These are phyloP conservation scores for Solanum tacnaense DNA, from an alignment of 257 asterid species.

Conservation along the genomic window DNA sequence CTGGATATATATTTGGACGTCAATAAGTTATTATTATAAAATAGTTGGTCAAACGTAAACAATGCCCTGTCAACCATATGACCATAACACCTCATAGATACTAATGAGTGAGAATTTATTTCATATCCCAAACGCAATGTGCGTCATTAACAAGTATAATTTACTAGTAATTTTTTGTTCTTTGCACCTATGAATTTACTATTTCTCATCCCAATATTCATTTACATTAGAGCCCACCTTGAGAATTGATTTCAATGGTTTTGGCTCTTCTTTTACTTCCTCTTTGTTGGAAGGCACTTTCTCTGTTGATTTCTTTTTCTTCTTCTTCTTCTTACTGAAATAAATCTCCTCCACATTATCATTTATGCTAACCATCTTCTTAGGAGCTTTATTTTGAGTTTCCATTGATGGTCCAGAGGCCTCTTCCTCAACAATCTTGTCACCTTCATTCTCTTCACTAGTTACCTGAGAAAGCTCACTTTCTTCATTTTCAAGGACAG, in stretches of 20 bases:
- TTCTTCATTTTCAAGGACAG: background rate
- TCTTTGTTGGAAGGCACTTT: background rate
- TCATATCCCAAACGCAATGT: background rate
- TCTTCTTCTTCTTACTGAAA: background rate
- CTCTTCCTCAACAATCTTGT: background rate
- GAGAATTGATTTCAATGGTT: slow-evolving; percentile 15
- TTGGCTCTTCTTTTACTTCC: background rate
- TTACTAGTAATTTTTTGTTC: background rate
- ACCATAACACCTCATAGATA: background rate
- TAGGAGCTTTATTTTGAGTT: slow-evolving; percentile 7
- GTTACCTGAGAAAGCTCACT: background rate
- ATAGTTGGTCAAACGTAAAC: background rate
- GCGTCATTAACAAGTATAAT: background rate
- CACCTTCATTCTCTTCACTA: background rate
- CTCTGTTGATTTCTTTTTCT: background rate
- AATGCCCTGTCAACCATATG: background rate
- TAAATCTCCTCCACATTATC: slow-evolving; percentile 14
- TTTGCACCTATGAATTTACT: background rate
- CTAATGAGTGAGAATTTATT: background rate
- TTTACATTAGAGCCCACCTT: slow-evolving; percentile 2
- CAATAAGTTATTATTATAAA: background rate
- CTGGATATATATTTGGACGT: background rate
- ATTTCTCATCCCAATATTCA: background rate
- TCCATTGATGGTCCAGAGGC: background rate
- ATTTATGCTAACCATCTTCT: slow-evolving; percentile 25